Base-by-base conservation (phyloP, 140 eudicot species). In the Erigeron philadelphicus region DNA sequence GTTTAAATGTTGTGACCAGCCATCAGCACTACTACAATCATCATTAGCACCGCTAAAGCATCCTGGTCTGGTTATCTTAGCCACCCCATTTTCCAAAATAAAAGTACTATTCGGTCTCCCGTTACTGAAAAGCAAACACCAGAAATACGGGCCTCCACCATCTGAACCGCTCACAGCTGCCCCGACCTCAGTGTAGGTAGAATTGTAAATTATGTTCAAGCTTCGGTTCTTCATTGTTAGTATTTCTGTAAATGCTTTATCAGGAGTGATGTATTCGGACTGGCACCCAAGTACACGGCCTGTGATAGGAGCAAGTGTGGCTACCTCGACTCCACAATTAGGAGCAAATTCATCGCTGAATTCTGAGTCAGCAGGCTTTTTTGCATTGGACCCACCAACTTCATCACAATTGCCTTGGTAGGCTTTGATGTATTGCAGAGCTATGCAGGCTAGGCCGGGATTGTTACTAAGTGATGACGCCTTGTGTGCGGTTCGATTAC, bases 41-140 rank as follows among this genome's bases (percentile, higher is more conserved):
- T 91, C 97, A 56, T 84, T 74, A 17, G 96, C 87, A 50, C 97
- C 97, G 64, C 97, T 91, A 56, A 86, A 91, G 81, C 97, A 91
- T 50, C 97, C 96, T 0, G 97, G 97, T 75, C 84, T 72, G 11
- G 83, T 77, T 17, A 75, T 56, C 85, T 84, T 91, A 25, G 89
- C 88, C 64, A 58, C 86, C 38, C 88, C 90, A 25, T 78, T 89
- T 66, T 86, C 95, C 45, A 81, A 75, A 31, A 55, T 54, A 52
- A 91, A 91, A 68, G 95, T 91, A 63, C 78, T 75, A 62, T 87
- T 91, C 41, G 85, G n/a, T 40, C 64, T 86, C 55, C 91, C 96
- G 23, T 75, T 79, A 77, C 97, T 92, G 72, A 92, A 92, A 73
- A 92, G 75, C 11, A 92, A 85, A 64, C 96, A 88, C 96, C 98